Evolutionary conservation across 441 rosid genomes (phyloP).

Genomic region (Gossypium gossypioides): DNA sequence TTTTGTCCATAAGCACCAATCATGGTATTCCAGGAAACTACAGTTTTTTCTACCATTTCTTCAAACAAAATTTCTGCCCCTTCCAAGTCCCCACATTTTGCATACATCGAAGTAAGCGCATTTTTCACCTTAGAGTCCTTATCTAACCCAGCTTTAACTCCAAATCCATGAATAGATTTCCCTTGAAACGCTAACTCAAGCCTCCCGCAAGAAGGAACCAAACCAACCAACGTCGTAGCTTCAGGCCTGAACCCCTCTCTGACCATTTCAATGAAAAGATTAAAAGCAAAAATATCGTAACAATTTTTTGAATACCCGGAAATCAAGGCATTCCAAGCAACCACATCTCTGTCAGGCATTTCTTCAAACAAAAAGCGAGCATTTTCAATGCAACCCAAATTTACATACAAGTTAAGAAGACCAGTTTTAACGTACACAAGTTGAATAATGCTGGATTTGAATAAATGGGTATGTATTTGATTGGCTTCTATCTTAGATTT

Average conservation of each 20-base stretch:
- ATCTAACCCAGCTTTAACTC: conserved; percentile 44
- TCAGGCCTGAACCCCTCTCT: conserved; percentile 45
- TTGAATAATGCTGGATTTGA: conserved; percentile 41
- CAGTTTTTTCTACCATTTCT: conserved; percentile 35
- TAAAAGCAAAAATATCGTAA: conserved; percentile 31
- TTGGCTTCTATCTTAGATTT: conserved; percentile 21
- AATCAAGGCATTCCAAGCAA: conserved; percentile 74
- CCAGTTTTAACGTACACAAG: conserved; percentile 51
- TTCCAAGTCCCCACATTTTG: conserved; percentile 42
- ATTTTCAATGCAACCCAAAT: conserved; percentile 29
- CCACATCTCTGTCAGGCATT: conserved; percentile 59
- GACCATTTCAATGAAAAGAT: conserved; percentile 40
- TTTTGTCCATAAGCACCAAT: conserved; percentile 55
- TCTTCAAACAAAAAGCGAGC: conserved; percentile 50
- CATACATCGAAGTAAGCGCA: conserved; percentile 51
- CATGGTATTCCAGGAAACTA: conserved; percentile 70
- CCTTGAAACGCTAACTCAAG: conserved; percentile 43
- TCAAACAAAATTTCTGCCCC: conserved; percentile 38
- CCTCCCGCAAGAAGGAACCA: conserved; percentile 55
- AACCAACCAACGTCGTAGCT: conserved; percentile 40
- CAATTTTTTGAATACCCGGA: conserved; percentile 65
- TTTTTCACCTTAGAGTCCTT: conserved; percentile 47
- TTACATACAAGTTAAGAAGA: conserved; percentile 34
- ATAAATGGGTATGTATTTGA: conserved; percentile 47
- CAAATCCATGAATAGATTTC: conserved; percentile 50